Conservation (phyloP, 2,329 filamentous ascomycete genomes). For the Penicillium sp. region DNA sequence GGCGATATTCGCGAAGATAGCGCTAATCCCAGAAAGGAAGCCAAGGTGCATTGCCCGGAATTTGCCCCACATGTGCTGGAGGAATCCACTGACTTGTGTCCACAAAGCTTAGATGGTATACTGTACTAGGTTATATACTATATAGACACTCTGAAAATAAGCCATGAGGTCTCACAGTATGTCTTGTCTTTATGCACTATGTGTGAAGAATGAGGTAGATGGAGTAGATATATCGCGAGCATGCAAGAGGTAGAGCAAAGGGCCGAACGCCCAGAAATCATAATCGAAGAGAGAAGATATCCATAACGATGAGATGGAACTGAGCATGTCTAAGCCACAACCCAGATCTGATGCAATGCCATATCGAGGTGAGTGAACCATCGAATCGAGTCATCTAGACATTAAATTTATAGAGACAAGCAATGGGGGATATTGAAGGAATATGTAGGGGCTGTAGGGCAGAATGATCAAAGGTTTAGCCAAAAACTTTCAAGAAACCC, state of each 20-base stretch:
- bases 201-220: not conserved
- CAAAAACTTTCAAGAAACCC: slow-evolving; percentile 88
- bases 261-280: not conserved
- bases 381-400: slow-evolving; percentile 15
- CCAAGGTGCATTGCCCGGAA: slow-evolving; percentile 9
- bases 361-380: slow-evolving; percentile 13
- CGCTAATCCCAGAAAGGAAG: slow-evolving; percentile 8
- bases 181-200: no score
- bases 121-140: no score
- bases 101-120: not conserved
- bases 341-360: slow-evolving; percentile 17
- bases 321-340: slow-evolving; percentile 12
- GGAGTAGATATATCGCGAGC: not conserved
- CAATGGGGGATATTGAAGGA: not conserved
- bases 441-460: slow-evolving; percentile 5
- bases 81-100: not conserved
- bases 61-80: not conserved
- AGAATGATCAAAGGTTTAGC: slow-evolving; percentile 35
- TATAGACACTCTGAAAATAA: no score
- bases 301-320: slow-evolving; percentile 1
- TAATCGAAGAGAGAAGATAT: slow-evolving; percentile 7
- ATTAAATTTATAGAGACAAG: slow-evolving; percentile 8
- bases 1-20: not conserved
- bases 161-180: no score
- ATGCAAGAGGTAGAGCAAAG: not conserved